phyloP scores from a whole-genome alignment of 192 early-diverging fungal genomes.

The Coemansia sp. region DNA sequence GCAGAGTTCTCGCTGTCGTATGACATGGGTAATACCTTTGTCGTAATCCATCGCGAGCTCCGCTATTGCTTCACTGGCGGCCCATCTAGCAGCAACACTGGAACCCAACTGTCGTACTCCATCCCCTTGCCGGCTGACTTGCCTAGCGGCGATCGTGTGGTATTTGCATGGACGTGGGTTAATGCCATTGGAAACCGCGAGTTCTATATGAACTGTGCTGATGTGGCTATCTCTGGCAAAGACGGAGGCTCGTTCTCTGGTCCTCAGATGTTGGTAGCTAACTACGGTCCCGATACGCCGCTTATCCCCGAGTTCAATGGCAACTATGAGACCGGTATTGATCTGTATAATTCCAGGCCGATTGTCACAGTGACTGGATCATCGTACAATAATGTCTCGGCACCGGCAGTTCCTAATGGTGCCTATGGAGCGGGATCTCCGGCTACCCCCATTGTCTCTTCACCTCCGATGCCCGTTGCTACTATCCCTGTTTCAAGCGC shows the following conservation, averaged over 20 bases:
- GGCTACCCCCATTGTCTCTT: not conserved
- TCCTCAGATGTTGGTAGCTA: conserved; percentile 53
- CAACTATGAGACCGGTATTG: conserved; percentile 50
- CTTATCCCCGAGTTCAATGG: conserved; percentile 55
- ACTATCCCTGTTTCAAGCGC: not conserved
- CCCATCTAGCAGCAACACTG: conserved; percentile 43
- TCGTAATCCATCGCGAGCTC: conserved; percentile 61
- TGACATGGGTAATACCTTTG: conserved; percentile 64
- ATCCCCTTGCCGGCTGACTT: conserved; percentile 57
- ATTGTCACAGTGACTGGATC: conserved; percentile 52
- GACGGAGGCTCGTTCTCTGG: conserved; percentile 23
- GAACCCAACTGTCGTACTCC: conserved; percentile 22
- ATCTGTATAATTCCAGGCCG: conserved; percentile 45
- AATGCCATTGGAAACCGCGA: conserved; percentile 71
- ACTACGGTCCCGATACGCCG: conserved; percentile 56
- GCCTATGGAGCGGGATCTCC: not conserved
- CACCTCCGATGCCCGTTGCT: not conserved
- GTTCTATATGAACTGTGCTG: conserved; percentile 67
- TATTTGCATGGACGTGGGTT: conserved; percentile 68
- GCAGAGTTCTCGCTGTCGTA: conserved; percentile 69
- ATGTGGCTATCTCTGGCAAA: conserved; percentile 51
- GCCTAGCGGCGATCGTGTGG: conserved; percentile 50
- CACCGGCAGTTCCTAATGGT: not conserved
- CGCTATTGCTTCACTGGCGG: conserved; percentile 55
- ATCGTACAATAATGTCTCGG: conserved; percentile 1